phyloP scores from a whole-genome alignment of 306 rosid genomes.

The Fagus sylvatica region DNA sequence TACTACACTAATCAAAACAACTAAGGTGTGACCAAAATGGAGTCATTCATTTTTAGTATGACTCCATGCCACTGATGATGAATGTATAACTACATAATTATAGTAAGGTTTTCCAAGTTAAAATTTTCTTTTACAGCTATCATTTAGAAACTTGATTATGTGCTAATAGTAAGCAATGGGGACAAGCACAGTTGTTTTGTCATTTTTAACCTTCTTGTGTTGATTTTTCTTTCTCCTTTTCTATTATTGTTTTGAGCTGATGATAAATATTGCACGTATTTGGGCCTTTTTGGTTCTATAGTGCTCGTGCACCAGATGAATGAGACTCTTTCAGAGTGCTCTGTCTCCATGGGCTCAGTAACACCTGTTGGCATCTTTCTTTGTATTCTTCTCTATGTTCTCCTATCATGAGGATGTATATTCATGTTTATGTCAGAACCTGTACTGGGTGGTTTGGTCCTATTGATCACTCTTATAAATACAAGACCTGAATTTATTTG shows the following conservation, averaged over 20 bases:
- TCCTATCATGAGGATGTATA: background rate
- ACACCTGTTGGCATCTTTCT: slow-evolving; percentile 12
- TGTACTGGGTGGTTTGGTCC: slow-evolving; percentile 19
- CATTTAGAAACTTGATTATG: background rate
- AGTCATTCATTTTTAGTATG: no score
- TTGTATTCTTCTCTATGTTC: slow-evolving; percentile 7
- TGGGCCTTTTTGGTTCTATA: slow-evolving; percentile 4
- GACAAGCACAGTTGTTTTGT: background rate
- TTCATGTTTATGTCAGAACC: slow-evolving; percentile 7
- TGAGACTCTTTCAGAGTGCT: slow-evolving; percentile 19
- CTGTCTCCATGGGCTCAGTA: slow-evolving; percentile 18
- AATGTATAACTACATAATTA: background rate
- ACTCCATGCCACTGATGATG: no score
- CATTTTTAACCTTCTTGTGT: background rate
- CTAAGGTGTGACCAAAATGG: no score
- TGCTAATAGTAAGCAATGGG: background rate
- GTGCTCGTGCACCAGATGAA: slow-evolving; percentile 13
- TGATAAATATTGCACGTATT: background rate
- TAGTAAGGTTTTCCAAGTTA: background rate
- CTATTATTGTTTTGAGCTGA: background rate
- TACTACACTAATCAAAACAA: no score
- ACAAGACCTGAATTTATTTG: background rate
- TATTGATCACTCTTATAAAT: background rate
- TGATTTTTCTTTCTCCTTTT: background rate
- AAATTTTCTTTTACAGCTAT: background rate